Evolutionary conservation across 495 filamentous ascomycete genomes (phyloP), one percentile per base, ranked within the genome.

Genomic region (Podospora pseudopauciseta): DNA sequence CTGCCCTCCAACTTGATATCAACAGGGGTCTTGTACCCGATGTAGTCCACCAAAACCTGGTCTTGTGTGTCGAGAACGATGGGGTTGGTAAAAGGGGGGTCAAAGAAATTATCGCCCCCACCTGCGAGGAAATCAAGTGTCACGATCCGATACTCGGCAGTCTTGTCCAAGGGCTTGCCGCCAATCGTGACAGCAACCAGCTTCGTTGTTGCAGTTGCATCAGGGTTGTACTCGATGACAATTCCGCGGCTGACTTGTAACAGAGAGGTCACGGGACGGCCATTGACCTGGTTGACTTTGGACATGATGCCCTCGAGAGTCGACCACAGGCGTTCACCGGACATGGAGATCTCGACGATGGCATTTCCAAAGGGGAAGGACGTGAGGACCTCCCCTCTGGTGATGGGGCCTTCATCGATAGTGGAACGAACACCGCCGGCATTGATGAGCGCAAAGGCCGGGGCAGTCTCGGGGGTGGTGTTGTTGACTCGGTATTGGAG

Each of bases 331-430:
- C 80, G 73, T 11, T 76, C 70, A 30, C 85, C 86, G 0, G 77
- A 72, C 32, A 84, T 74, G 0, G 60, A 67, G 11, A 86, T 61
- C 65, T 84, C 82, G 6, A 85, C 85, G 3, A 87, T 78, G 19
- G 84, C 76, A 71, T 87, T 88, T 62, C 81, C 79, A 68, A 88
- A 88, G 11, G 86, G 86, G 68, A 87, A 88, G 1, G 83, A 77
- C 0, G 84, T 86, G 9, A 87, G 73, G 0, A 87, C 81, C 58
- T 86, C 80, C 18, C 85, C 85, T 6, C 84, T 78, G 3, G 84
- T 88, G 67, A 88, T 83, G 23, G 74, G 66, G 28, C 86, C 80
- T 1, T 66, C 72, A 58, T 85, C 84, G 63, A 88, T 87, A 19
- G 81, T 82, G 0, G 86, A 83, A 6, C 86, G 83, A 64, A 87